These are phyloP conservation scores for Aspergillus heteromorphus DNA, from an alignment of 495 filamentous ascomycete genomes.

Conservation along the genomic window DNA sequence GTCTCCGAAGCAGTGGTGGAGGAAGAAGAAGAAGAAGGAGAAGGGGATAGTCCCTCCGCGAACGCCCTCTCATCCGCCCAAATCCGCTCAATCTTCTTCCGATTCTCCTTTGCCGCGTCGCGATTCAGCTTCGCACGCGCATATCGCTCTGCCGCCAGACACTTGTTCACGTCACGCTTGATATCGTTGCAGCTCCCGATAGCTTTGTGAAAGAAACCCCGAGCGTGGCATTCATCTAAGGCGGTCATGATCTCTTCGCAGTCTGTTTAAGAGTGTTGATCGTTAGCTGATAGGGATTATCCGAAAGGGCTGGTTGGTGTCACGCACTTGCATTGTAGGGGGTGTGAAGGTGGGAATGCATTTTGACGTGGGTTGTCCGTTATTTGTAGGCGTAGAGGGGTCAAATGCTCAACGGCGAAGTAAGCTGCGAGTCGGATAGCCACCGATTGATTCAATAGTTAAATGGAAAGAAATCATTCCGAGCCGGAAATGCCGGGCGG, in stretches of 20 bases:
- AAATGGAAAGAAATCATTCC: background rate
- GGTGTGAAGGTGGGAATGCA: constrained; percentile 97
- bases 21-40: background rate
- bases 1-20: background rate
- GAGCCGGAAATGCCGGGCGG: constrained; percentile 21
- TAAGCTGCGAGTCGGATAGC: background rate
- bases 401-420: background rate
- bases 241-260: constrained; percentile 90
- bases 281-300: constrained; percentile 3
- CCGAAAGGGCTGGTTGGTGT: background rate
- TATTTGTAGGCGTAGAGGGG: background rate
- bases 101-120: constrained; percentile 61
- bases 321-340: constrained; percentile 76
- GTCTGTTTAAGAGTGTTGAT: constrained; percentile 43
- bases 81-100: constrained; percentile 58
- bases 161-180: constrained; percentile 75
- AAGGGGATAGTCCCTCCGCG: constrained; percentile 8
- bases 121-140: constrained; percentile 74
- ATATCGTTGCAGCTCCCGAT: constrained; percentile 83
- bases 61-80: constrained; percentile 62
- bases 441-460: background rate
- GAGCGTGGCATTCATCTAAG: constrained; percentile 92
- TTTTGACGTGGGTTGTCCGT: constrained; percentile 36
- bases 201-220: constrained; percentile 83
- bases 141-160: constrained; percentile 70